These are phyloP conservation scores for Xylariomycetidae sp. DNA, from an alignment of 2,329 filamentous ascomycete genomes.

Conservation along the genomic window DNA sequence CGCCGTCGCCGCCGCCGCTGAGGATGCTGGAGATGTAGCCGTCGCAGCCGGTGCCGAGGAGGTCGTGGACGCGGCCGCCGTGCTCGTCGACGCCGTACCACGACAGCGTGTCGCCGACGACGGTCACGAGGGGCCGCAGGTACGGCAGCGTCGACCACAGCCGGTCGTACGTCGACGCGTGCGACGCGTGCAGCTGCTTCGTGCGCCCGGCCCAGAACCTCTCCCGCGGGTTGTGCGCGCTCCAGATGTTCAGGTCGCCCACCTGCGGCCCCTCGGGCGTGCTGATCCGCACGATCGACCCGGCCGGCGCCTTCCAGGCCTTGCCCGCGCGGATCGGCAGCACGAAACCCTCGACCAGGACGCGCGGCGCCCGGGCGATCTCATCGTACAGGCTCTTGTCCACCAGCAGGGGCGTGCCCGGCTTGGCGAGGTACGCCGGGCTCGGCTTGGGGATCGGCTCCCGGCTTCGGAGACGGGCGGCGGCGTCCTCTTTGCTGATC, in stretches of 20 bases:
- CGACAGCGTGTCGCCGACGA: conserved; percentile 62
- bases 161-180: conserved; percentile 67
- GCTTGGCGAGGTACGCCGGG: conserved; percentile 43
- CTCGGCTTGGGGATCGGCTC: conserved; percentile 42
- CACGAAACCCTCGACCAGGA: conserved; percentile 47
- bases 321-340: conserved; percentile 69
- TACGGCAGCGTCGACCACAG: conserved; percentile 77
- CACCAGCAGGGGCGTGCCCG: conserved; percentile 39
- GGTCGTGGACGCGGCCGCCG: conserved; percentile 68
- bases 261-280: conserved; percentile 78
- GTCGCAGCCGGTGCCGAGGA: conserved; percentile 79
- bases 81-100: conserved; percentile 58
- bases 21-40: conserved; percentile 77
- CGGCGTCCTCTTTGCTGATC: conserved; percentile 14
- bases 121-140: conserved; percentile 69
- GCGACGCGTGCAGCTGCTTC: conserved; percentile 71
- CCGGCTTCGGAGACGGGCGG: conserved; percentile 36
- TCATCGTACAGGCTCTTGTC: conserved; percentile 52
- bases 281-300: conserved; percentile 66
- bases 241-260: conserved; percentile 77
- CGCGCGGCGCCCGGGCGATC: conserved; percentile 47
- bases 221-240: conserved; percentile 69
- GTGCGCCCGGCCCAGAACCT: conserved; percentile 79
- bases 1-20: conserved; percentile 28
- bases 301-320: conserved; percentile 67